Conservation (phyloP, 2,329 filamentous ascomycete species). For the Sarocladium brachiariae region DNA sequence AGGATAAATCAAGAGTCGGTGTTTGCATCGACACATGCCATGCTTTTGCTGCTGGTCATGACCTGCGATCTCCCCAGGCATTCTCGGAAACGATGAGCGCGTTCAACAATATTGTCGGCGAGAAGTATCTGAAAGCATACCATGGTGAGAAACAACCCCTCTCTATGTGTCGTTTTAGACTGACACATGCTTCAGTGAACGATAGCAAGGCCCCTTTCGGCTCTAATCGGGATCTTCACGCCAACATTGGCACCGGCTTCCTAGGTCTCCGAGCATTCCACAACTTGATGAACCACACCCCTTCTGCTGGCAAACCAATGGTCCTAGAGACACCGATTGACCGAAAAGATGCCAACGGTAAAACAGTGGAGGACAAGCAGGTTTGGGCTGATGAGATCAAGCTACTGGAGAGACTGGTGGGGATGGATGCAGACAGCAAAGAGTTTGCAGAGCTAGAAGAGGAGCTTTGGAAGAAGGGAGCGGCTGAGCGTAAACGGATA, state of each 20-base stretch:
- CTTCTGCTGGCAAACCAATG: conserved; percentile 76
- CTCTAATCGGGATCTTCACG: conserved; percentile 82
- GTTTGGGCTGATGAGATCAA: conserved; percentile 96
- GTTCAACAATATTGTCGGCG: conserved; percentile 73
- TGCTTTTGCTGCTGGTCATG: conserved; percentile 89
- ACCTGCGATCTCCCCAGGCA: conserved; percentile 67
- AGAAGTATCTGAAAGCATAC: conserved; percentile 73
- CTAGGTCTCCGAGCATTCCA: conserved; percentile 87
- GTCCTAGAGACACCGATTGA: conserved; percentile 96
- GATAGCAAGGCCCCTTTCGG: conserved; percentile 86
- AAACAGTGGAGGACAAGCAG: conserved; percentile 66
- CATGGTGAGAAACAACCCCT: conserved; percentile 43
- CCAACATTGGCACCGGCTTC: conserved; percentile 94
- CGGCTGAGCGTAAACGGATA: conserved; percentile 64
- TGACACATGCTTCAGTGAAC: conserved; percentile 54
- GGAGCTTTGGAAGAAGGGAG: conserved; percentile 61
- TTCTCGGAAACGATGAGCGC: conserved; percentile 67
- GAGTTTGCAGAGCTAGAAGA: conserved; percentile 63
- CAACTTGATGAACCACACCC: conserved; percentile 75
- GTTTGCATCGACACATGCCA: conserved; percentile 98
- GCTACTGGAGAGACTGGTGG: conserved; percentile 80
- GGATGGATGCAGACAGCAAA: conserved; percentile 68
- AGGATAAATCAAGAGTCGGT: conserved; percentile 77
- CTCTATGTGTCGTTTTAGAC: conserved; percentile 1
- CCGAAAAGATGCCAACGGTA: conserved; percentile 56